Percentiles rank a stretch among this genome's conserved stretches.
These are phyloP conservation scores for Agaricus sinodeliciosus DNA, from an alignment of 768 basidiomycete genomes.

Conservation along the genomic window DNA sequence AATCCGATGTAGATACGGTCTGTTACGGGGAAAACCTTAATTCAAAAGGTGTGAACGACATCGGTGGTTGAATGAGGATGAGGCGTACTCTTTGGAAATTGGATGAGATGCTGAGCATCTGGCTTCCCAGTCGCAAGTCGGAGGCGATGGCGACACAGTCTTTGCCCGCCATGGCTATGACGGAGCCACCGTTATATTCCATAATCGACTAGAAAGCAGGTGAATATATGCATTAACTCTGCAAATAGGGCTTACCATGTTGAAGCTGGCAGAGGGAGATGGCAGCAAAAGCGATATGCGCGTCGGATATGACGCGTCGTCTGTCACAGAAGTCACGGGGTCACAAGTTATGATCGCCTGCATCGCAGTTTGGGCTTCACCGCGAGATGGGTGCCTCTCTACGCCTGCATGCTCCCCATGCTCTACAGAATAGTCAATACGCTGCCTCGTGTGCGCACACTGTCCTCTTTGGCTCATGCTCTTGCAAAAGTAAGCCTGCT, in stretches of 20 bases:
- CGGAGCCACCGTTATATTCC: conserved; percentile 95
- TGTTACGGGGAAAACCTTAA: conserved; percentile 82
- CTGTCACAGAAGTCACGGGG: conserved; percentile 25
- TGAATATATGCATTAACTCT: conserved; percentile 11
- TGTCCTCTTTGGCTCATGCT: not conserved
- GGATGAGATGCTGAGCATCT: conserved; percentile 77
- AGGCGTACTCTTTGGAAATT: conserved; percentile 89
- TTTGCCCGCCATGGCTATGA: conserved; percentile 98
- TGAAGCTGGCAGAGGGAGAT: conserved; percentile 17
- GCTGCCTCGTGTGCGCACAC: not conserved
- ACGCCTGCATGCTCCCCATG: not conserved
- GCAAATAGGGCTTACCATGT: conserved; percentile 30
- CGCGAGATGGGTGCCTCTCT: no score
- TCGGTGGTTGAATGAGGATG: not conserved
- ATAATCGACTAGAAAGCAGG: conserved; percentile 64
- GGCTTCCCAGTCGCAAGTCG: conserved; percentile 86
- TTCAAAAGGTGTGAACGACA: conserved; percentile 13
- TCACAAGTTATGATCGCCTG: not conserved
- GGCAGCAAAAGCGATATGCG: conserved; percentile 10
- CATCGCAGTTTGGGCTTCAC: no score
- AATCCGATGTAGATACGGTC: conserved; percentile 90
- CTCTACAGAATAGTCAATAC: not conserved
- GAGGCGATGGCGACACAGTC: conserved; percentile 98
- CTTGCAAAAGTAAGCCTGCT: conserved; percentile 12
- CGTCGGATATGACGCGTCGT: conserved; percentile 34